phyloP scores from a whole-genome alignment of 2,329 filamentous ascomycete genomes.

The Colletotrichum destructivum region DNA sequence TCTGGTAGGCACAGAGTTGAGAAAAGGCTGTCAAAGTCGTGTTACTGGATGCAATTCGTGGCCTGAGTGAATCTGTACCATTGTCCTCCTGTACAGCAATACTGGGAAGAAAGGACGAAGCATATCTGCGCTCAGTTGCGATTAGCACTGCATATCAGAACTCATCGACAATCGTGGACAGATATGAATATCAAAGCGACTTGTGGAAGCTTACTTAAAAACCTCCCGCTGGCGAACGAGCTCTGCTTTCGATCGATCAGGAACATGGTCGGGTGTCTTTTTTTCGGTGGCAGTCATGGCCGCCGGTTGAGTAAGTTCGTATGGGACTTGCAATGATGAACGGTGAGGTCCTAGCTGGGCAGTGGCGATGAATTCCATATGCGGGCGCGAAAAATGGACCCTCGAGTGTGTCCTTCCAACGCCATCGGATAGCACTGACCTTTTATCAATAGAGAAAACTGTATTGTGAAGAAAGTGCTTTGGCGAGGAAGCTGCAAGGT shows the following conservation, averaged over 20 bases:
- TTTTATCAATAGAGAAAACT: too few species aligned
- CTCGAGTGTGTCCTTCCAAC: too few species aligned
- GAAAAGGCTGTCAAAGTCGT: constrained; percentile 61
- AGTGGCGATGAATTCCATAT: too few species aligned
- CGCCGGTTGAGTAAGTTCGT: neutral
- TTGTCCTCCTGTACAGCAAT: neutral
- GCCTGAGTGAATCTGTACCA: neutral
- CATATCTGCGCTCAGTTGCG: neutral
- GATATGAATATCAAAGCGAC: neutral
- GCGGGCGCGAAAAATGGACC: too few species aligned
- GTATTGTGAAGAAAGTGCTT: too few species aligned
- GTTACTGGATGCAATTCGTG: neutral
- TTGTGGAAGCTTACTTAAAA: neutral
- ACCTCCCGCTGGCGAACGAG: neutral
- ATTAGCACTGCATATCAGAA: neutral
- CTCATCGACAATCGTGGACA: neutral
- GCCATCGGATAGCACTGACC: too few species aligned
- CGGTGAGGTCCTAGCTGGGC: too few species aligned
- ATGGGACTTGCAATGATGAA: neutral
- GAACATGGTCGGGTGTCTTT: neutral
- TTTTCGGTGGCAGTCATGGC: neutral
- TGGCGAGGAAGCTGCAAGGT: too few species aligned
- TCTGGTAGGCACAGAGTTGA: constrained; percentile 61
- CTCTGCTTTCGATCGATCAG: neutral
- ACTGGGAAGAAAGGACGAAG: neutral